phyloP scores from a whole-genome alignment of 768 basidiomycete species.

The Panellus pusillus region DNA sequence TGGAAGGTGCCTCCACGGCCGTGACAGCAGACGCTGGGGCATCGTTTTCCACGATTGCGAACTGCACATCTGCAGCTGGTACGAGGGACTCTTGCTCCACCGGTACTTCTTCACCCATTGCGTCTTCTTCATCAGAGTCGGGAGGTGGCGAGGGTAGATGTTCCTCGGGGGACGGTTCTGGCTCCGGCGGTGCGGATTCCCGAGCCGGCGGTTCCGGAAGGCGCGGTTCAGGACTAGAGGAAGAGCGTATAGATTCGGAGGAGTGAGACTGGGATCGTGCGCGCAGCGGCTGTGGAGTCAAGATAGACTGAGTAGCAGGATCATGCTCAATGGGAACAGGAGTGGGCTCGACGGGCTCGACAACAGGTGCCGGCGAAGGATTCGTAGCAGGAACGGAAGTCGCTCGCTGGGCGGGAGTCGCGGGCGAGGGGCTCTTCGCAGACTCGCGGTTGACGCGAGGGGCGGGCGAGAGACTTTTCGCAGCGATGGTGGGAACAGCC shows the following conservation, averaged over 20 bases:
- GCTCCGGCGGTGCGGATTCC: conserved; percentile 2
- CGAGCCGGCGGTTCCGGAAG: conserved; percentile 1
- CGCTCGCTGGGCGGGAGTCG: too few species aligned
- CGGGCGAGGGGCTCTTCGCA: too few species aligned
- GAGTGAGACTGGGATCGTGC: not conserved
- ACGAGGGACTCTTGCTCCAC: not conserved
- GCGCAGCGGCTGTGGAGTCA: not conserved
- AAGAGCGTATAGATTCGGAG: conserved; percentile 20
- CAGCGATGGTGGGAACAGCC: too few species aligned
- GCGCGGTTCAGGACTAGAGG: conserved; percentile 21
- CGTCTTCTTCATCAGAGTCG: conserved; percentile 17
- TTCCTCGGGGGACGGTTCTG: conserved; percentile 7
- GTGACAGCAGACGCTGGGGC: not conserved
- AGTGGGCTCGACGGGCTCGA: not conserved
- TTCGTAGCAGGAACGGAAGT: too few species aligned
- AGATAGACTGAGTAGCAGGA: not conserved
- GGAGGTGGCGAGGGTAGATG: conserved; percentile 13
- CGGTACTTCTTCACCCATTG: not conserved
- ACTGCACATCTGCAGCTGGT: not conserved
- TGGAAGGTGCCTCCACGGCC: not conserved
- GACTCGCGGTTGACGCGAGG: too few species aligned
- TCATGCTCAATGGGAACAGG: too few species aligned
- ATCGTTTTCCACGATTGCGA: not conserved
- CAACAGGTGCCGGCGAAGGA: not conserved
- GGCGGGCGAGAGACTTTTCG: too few species aligned